Base-by-base conservation (phyloP, 2,329 filamentous ascomycete genomes). In the Sporothrix phasma region DNA sequence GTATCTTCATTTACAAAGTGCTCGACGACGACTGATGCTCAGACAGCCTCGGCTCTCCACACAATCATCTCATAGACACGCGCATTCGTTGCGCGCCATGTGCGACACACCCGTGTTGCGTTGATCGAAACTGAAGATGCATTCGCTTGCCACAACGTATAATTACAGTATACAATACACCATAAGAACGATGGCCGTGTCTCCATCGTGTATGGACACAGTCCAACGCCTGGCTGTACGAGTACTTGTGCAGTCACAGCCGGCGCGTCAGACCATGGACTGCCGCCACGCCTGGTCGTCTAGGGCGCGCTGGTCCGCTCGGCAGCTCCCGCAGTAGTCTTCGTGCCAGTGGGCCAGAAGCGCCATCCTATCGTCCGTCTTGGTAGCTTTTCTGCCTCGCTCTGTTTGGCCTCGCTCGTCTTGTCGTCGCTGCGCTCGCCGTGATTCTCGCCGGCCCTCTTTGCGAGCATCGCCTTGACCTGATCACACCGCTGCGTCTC, bases 401-500 rank as follows among this genome's bases (percentile, higher is more conserved):
- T 29, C 31, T 61, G 61, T 59, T 65, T 67, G 51, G 67, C 67
- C 13, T 49, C 22, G 31, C 58, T 43, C 46, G 43, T 11, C 3
- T 34, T 11, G 17, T 19, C 8, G 6, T 53, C 49, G 26, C 31
- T 29, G 34, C 58, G 64, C 59, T 65, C 67, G 51, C 68, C 67
- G 3, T n/a, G n/a, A n/a, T n/a, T n/a, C n/a, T n/a, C n/a, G 64
- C 43, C 26, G 29, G n/a, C 7, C 31, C 51, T 49, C 61, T 66
- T 6, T 10, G 49, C 64, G 22, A 88, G 73, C 70, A 81, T 74
- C 37, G 71, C 72, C 29, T 78, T 76, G 5, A 84, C 78, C 71
- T 88, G 83, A 64, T 84, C 84, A 74, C 94, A 99, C 58, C 89
- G 84, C 39, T 80, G 75, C 68, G 86, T 87, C 76, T 99, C 94